phyloP scores from a whole-genome alignment of 192 early-diverging fungal genomes.

The Glomus cerebriforme region DNA sequence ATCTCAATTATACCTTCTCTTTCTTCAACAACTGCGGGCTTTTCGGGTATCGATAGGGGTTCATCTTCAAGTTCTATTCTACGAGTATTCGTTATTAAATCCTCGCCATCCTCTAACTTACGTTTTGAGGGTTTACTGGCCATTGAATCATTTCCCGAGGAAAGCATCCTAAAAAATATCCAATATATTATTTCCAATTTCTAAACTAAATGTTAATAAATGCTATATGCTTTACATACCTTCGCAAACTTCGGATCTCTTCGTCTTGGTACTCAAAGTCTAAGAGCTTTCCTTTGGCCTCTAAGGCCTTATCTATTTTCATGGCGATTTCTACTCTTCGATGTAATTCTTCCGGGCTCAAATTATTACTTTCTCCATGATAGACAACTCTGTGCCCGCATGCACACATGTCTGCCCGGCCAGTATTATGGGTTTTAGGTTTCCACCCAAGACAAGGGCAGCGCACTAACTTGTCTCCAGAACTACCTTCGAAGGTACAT shows the following conservation, averaged over 20 bases:
- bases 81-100: neutral
- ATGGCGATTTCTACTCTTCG: slow-evolving; percentile 51
- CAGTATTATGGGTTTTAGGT: slow-evolving; percentile 40
- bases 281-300: slow-evolving; percentile 54
- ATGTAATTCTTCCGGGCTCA: slow-evolving; percentile 40
- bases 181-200: neutral
- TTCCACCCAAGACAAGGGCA: slow-evolving; percentile 56
- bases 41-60: neutral
- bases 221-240: slow-evolving; percentile 32
- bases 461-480: neutral
- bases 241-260: slow-evolving; percentile 47
- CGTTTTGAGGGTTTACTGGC: neutral
- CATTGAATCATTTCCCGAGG: neutral
- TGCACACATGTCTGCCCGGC: slow-evolving; percentile 42
- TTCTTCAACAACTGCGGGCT: slow-evolving; percentile 8
- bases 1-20: slow-evolving; percentile 34
- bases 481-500: slow-evolving; percentile 35
- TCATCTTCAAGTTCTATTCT: neutral
- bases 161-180: neutral
- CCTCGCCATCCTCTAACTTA: neutral
- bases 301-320: slow-evolving; percentile 50
- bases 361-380: slow-evolving; percentile 46
- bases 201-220: no score
- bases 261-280: slow-evolving; percentile 57
- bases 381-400: slow-evolving; percentile 50